phyloP scores from a whole-genome alignment of 805 yeast genomes.

The Metschnikowia sp. region DNA sequence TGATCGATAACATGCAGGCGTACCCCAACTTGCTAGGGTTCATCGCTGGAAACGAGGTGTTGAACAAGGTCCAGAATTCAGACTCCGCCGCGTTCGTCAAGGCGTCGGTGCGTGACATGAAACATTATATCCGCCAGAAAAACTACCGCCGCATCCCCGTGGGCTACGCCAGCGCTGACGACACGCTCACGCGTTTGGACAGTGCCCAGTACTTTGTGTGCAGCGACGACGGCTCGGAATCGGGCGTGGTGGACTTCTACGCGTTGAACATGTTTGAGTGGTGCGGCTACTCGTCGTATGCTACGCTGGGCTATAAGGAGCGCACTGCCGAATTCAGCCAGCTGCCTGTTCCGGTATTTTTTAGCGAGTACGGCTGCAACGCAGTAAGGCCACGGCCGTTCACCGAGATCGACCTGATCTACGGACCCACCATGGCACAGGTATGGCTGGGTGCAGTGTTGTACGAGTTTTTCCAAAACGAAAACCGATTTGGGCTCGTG shows the following conservation, averaged over 20 bases:
- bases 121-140: constrained; percentile 24
- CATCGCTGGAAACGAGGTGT: constrained; percentile 41
- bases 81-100: constrained; percentile 34
- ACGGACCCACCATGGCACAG: constrained; percentile 29
- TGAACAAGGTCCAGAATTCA: constrained; percentile 25
- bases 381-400: constrained; percentile 34
- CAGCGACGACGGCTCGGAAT: constrained; percentile 4
- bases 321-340: constrained; percentile 28
- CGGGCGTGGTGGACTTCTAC: constrained; percentile 28
- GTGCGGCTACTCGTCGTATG: constrained; percentile 39
- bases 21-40: constrained; percentile 38
- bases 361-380: constrained; percentile 41
- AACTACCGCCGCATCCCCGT: constrained; percentile 35
- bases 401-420: constrained; percentile 36
- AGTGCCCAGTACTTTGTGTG: constrained; percentile 33
- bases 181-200: constrained; percentile 26
- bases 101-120: constrained; percentile 35
- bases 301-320: constrained; percentile 36
- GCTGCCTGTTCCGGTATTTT: constrained; percentile 35
- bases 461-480: constrained; percentile 36
- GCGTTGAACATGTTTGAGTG: constrained; percentile 40
- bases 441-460: constrained; percentile 42
- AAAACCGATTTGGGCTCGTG: constrained; percentile 36
- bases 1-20: constrained; percentile 30
- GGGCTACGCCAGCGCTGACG: constrained; percentile 41